A percentile compares a stretch with the other conserved stretches of the same genome.
Evolutionary conservation across 306 rosid species (phyloP).

Genomic region (Dalbergia oliveri): DNA sequence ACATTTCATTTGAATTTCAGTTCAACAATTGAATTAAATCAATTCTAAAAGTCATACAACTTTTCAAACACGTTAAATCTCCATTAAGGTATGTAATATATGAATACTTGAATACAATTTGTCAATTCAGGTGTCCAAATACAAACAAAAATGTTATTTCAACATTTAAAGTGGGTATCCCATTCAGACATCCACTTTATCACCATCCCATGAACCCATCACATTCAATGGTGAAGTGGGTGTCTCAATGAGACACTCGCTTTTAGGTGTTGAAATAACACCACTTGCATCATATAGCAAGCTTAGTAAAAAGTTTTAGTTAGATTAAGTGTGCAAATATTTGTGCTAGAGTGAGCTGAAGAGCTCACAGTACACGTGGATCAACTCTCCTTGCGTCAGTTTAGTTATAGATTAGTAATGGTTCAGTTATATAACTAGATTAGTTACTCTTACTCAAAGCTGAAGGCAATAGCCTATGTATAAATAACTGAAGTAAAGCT

Average conservation of each 20-base stretch:
- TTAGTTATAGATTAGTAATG: neutral
- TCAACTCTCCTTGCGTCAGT: neutral
- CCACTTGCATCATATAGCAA: neutral
- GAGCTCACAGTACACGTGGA: neutral
- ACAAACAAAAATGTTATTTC: neutral
- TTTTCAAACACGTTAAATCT: neutral
- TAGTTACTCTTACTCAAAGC: neutral
- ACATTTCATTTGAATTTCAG: constrained; percentile 4
- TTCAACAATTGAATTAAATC: constrained; percentile 20
- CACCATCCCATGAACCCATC: too few species aligned
- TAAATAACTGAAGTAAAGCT: neutral
- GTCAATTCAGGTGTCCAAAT: constrained; percentile 18
- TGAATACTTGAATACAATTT: constrained; percentile 8
- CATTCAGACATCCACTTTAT: too few species aligned
- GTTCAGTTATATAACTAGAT: neutral
- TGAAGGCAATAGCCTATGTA: neutral
- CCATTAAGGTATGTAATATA: neutral
- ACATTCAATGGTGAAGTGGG: too few species aligned
- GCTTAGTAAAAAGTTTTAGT: neutral
- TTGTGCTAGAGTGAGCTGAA: neutral
- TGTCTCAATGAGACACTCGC: too few species aligned
- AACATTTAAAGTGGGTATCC: too few species aligned
- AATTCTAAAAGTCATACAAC: constrained; percentile 6
- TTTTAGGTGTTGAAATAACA: too few species aligned
- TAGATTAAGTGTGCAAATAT: neutral